A percentile compares a stretch with the other conserved stretches of the same genome.
These are phyloP conservation scores for Fusarium sp. DNA, from an alignment of 2,329 filamentous ascomycete genomes.

Conservation along the genomic window DNA sequence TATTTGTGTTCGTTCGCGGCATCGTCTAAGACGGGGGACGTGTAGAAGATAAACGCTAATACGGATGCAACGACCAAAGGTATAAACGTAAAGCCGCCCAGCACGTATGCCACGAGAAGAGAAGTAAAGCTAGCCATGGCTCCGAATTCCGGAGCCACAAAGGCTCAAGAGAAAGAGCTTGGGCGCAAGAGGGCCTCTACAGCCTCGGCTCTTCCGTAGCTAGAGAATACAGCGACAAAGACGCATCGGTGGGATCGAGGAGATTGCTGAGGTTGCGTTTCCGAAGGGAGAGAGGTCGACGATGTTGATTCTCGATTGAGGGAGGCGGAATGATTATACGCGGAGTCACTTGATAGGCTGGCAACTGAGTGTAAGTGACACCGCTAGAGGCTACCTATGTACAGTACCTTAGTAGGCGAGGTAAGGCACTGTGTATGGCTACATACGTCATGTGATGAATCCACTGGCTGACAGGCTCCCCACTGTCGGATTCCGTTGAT, in stretches of 20 bases:
- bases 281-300: slow-evolving; percentile 20
- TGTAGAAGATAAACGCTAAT: slow-evolving; percentile 74
- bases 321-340: slow-evolving; percentile 35
- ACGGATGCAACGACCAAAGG: slow-evolving; percentile 74
- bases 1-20: slow-evolving; percentile 45
- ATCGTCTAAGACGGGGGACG: slow-evolving; percentile 67
- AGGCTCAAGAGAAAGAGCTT: slow-evolving; percentile 34
- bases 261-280: slow-evolving; percentile 1
- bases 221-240: slow-evolving; percentile 17
- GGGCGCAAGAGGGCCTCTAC: slow-evolving; percentile 32
- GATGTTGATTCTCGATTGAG: slow-evolving; percentile 26
- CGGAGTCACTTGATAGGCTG: slow-evolving; percentile 41
- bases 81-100: slow-evolving; percentile 89
- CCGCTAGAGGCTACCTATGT: slow-evolving; percentile 20
- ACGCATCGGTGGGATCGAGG: slow-evolving; percentile 31
- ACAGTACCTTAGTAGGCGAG: background rate
- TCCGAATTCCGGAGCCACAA: slow-evolving; percentile 36
- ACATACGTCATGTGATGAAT: slow-evolving; percentile 44
- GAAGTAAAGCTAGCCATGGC: slow-evolving; percentile 63
- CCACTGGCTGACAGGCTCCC: slow-evolving; percentile 32
- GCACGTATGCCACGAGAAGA: slow-evolving; percentile 80
- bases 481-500: slow-evolving; percentile 9
- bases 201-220: slow-evolving; percentile 36
- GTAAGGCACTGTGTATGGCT: slow-evolving; percentile 11
- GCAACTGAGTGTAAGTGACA: slow-evolving; percentile 38